phyloP scores from a whole-genome alignment of 2,329 filamentous ascomycete species.

The Trichoderma pleuroti region DNA sequence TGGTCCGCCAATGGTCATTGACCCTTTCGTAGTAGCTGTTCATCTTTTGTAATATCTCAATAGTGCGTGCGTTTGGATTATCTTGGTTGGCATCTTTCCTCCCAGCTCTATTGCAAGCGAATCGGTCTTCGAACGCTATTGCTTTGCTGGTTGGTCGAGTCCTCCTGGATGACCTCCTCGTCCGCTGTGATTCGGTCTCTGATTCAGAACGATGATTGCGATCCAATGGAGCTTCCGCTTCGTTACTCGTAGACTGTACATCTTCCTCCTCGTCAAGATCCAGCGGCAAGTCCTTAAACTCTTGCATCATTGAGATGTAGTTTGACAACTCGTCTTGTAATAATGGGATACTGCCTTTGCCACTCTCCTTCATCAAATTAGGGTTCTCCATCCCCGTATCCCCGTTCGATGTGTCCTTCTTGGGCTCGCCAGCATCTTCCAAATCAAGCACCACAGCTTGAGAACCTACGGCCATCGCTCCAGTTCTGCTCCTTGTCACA shows the following conservation, averaged over 20 bases:
- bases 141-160: constrained; percentile 28
- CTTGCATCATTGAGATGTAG: constrained; percentile 60
- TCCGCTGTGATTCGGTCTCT: constrained; percentile 23
- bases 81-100: constrained; percentile 39
- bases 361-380: background rate
- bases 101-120: constrained; percentile 54
- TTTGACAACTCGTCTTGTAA: constrained; percentile 56
- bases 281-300: constrained; percentile 56
- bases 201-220: constrained; percentile 22
- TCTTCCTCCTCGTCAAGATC: constrained; percentile 49
- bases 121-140: constrained; percentile 45
- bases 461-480: constrained; percentile 25
- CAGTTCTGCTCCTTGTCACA: background rate
- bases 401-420: background rate
- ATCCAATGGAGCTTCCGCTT: constrained; percentile 1
- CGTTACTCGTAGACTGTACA: constrained; percentile 23
- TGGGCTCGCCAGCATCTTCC: constrained; percentile 14
- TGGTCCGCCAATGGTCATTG: constrained; percentile 72
- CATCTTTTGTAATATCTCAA: constrained; percentile 76
- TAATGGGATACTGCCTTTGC: background rate
- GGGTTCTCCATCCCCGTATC: background rate
- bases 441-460: constrained; percentile 29
- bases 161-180: constrained; percentile 22
- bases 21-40: constrained; percentile 69
- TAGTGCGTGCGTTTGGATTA: constrained; percentile 73